A percentile compares a stretch with the other conserved stretches of the same genome.
Conservation (phyloP, 306 rosid species). For the Mimosa bimucronata region DNA sequence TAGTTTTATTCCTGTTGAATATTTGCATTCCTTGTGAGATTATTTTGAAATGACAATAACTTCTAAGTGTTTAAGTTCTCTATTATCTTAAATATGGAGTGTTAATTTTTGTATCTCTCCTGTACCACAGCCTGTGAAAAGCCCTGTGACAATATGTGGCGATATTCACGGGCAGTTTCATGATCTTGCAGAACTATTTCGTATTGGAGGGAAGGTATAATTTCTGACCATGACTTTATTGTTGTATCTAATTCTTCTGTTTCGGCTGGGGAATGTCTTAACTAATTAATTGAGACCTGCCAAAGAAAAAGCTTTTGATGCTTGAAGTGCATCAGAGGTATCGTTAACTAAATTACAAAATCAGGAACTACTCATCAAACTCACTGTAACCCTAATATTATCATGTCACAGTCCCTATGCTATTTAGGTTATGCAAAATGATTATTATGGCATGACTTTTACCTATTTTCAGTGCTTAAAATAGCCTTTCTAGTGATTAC, state of each 20-base stretch:
- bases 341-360: constrained; percentile 44
- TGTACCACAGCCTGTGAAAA: constrained; percentile 90
- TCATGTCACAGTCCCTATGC: constrained; percentile 4
- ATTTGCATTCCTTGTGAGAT: constrained; percentile 10
- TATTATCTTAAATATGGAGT: constrained; percentile 12
- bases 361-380: constrained; percentile 39
- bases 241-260: constrained; percentile 43
- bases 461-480: constrained; percentile 26
- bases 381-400: constrained; percentile 27
- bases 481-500: constrained; percentile 9
- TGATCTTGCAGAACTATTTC: constrained; percentile 98
- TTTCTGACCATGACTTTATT: constrained; percentile 45
- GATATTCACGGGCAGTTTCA: constrained; percentile 99
- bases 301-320: constrained; percentile 48
- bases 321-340: constrained; percentile 52
- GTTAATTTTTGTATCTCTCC: constrained; percentile 38
- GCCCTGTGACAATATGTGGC: constrained; percentile 99
- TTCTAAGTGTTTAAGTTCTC: constrained; percentile 11
- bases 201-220: constrained; percentile 98
- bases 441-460: constrained; percentile 12
- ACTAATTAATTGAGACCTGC: constrained; percentile 53
- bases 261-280: constrained; percentile 53
- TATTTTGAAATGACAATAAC: neutral
- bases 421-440: constrained; percentile 28
- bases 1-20: constrained; percentile 10